Evolutionary conservation across 805 yeast genomes (phyloP).

Genomic region (Yarrowia sp.): DNA sequence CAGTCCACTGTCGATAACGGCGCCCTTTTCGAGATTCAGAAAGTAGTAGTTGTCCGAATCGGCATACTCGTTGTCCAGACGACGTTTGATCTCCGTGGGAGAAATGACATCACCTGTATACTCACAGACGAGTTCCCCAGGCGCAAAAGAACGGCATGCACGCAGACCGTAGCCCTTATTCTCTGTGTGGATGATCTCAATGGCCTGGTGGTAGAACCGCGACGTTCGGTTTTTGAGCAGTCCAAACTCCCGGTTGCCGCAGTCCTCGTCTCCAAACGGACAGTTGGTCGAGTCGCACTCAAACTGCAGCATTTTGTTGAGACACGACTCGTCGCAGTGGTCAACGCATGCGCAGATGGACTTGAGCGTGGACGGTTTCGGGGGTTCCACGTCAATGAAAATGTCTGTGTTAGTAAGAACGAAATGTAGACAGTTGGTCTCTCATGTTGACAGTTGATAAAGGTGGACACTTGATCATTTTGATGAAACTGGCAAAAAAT

Average conservation of each 20-base stretch:
- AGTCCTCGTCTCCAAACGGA: constrained; percentile 48
- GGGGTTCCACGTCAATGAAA: constrained; percentile 43
- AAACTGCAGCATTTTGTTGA: constrained; percentile 48
- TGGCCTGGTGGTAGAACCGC: constrained; percentile 13
- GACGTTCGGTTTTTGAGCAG: constrained; percentile 18
- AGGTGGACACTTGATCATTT: too few relatives aligned
- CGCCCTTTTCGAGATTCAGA: constrained; percentile 54
- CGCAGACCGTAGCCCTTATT: constrained; percentile 56
- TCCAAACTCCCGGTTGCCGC: constrained; percentile 53
- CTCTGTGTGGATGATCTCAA: constrained; percentile 51
- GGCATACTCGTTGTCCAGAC: constrained; percentile 51
- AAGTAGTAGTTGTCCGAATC: constrained; percentile 53
- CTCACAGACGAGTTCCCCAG: constrained; percentile 55
- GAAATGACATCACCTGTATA: constrained; percentile 60
- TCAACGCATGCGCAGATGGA: constrained; percentile 44
- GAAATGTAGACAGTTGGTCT: too few relatives aligned
- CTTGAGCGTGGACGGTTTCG: constrained; percentile 40
- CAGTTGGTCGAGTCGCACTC: constrained; percentile 52
- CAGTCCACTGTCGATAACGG: constrained; percentile 55
- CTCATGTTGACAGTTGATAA: too few relatives aligned
- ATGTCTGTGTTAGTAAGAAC: constrained; percentile 40
- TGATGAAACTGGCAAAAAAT: too few relatives aligned
- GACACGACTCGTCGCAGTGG: constrained; percentile 51
- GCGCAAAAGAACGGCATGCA: constrained; percentile 51
- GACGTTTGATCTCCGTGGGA: constrained; percentile 51